These are phyloP conservation scores for Pythium phragmitis DNA, from an alignment of 352 stramenopile species.

Conservation along the genomic window DNA sequence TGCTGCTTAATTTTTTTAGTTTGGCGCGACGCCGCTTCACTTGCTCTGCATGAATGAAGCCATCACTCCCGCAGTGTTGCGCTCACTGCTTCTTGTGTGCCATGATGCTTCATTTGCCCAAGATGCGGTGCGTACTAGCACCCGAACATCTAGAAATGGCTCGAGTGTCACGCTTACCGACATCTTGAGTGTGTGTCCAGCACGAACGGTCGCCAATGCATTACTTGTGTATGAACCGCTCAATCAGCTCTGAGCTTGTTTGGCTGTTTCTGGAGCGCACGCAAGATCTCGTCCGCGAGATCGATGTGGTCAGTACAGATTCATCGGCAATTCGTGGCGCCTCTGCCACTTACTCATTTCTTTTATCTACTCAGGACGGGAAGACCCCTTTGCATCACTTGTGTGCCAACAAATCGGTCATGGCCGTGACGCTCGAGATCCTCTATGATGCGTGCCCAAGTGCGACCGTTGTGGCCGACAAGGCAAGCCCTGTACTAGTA, in stretches of 20 bases:
- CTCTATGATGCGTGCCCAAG: constrained; percentile 68
- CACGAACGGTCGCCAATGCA: constrained; percentile 61
- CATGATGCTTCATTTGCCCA: constrained; percentile 40
- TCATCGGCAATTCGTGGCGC: background rate
- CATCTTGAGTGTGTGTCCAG: constrained; percentile 17
- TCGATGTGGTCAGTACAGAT: constrained; percentile 39
- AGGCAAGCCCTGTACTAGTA: constrained; percentile 26
- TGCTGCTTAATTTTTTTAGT: constrained; percentile 28
- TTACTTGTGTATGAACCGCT: constrained; percentile 66
- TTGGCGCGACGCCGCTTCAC: constrained; percentile 57
- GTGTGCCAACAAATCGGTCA: constrained; percentile 54
- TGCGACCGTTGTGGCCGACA: constrained; percentile 49
- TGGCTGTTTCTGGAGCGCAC: constrained; percentile 75
- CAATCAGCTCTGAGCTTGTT: constrained; percentile 52
- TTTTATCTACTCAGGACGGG: constrained; percentile 35
- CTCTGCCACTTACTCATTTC: background rate
- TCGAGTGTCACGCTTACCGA: background rate
- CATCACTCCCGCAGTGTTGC: constrained; percentile 36
- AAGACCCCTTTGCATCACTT: constrained; percentile 61
- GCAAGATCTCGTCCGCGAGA: constrained; percentile 47
- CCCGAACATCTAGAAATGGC: background rate
- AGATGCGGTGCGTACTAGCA: constrained; percentile 41
- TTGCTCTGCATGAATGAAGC: constrained; percentile 65
- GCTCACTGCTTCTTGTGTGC: constrained; percentile 42
- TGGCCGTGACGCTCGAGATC: constrained; percentile 55